Evolutionary conservation across 2,329 filamentous ascomycete genomes (phyloP), one percentile per base, ranked within the genome.

Genomic region (Cytospora schulzeri): DNA sequence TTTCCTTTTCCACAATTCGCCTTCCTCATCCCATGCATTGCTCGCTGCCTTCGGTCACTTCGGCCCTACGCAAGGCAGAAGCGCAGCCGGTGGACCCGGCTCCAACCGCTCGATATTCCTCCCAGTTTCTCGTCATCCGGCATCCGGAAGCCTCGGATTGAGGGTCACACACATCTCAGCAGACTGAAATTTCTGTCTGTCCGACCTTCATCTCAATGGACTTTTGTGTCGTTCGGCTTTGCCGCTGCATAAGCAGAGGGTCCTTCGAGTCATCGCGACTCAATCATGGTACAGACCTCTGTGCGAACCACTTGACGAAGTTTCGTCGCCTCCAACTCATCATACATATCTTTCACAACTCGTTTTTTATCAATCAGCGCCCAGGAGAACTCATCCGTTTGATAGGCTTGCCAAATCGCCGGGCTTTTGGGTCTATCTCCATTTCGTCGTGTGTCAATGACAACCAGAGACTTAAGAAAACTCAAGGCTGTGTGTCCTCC

Each of bases 61-160:
- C 52, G 52, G 59, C 45, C 45, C 45, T 48, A 24, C n/a, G 45
- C 7, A 48, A 50, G 15, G 15, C 29, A 41, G 51, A 50, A 29
- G 59, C 8, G 59, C 59, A 56, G 35, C 35, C n/a, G n/a, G n/a
- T 29, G 60, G 53, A 29, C 38, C 60, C 52, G 52, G 55, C 26
- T 26, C 59, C 59, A 33, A 28, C 38, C 19, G 8, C 22, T 9
- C 45, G 38, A 6, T 38, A 22, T 35, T 14, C 29, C 15, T 22
- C 28, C 29, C 29, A 9, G 22, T 56, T 56, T 52, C 28, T 50
- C 28, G 35, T 26, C 52, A 35, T 28, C 58, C 35, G n/a, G n/a
- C n/a, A n/a, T 48, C 9, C 60, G 60, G 53, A 8, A 22, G 14
- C 41, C 31, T 45, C 60, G 60, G 38, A 9, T 17, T 22, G 28